Evolutionary conservation across 1,284 basidiomycete species (phyloP).

Genomic region (Tranzscheliella williamsii): DNA sequence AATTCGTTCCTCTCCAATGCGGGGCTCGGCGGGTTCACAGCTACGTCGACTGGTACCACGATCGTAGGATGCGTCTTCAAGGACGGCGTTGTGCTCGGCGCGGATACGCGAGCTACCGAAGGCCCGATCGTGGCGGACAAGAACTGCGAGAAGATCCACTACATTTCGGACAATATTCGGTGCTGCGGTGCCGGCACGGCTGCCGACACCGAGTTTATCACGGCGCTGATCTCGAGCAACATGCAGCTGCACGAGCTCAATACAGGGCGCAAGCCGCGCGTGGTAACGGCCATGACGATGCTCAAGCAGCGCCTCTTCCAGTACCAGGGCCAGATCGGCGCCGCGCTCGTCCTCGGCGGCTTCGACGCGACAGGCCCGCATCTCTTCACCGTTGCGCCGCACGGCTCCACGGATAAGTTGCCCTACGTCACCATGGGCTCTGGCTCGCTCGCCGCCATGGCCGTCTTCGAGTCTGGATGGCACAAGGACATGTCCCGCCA

Average conservation of each 20-base stretch:
- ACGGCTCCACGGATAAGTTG: conserved; percentile 97
- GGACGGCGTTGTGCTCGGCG: conserved; percentile 91
- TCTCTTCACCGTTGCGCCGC: conserved; percentile 93
- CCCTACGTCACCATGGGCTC: conserved; percentile 99
- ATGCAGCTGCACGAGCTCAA: conserved; percentile 59
- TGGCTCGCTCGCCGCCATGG: conserved; percentile 95
- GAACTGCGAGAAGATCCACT: conserved; percentile 99
- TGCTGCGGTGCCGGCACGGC: conserved; percentile 99
- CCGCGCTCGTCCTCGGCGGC: conserved; percentile 94
- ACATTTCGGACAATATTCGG: conserved; percentile 70
- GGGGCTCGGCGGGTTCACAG: conserved; percentile 64
- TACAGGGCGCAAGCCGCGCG: conserved; percentile 66
- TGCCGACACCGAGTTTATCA: conserved; percentile 90
- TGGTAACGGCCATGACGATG: conserved; percentile 98
- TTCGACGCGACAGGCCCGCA: conserved; percentile 91
- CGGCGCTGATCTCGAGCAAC: conserved; percentile 56
- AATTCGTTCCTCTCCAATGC: conserved; percentile 78
- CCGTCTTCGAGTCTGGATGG: conserved; percentile 91
- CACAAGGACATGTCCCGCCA: conserved; percentile 79
- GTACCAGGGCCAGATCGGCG: conserved; percentile 93
- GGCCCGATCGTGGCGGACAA: conserved; percentile 97
- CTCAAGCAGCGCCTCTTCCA: conserved; percentile 83
- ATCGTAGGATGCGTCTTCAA: conserved; percentile 88
- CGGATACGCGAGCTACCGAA: conserved; percentile 93
- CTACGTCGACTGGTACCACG: conserved; percentile 81